Evolutionary conservation across 208 protist genomes (phyloP).

Genomic region (Trypanosoma rangeli): DNA sequence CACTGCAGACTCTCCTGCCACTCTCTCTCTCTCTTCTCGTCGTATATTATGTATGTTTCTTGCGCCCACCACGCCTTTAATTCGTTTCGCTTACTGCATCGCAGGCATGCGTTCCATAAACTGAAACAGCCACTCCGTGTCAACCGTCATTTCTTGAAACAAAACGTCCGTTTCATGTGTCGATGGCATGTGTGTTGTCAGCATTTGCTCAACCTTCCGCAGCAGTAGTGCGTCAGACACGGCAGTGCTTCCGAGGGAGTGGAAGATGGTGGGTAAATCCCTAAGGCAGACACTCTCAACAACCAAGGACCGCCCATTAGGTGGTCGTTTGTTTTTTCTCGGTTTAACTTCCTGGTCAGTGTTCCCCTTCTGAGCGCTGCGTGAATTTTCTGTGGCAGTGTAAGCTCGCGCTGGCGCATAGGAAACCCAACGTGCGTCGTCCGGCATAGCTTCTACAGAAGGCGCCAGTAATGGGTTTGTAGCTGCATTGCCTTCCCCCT

Average conservation of each 20-base stretch:
- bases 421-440: slow-evolving; percentile 26
- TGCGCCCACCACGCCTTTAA: background rate
- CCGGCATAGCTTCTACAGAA: slow-evolving; percentile 22
- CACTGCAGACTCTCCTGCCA: background rate
- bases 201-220: slow-evolving; percentile 19
- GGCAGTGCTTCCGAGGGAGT: background rate
- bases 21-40: background rate
- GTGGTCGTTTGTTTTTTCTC: slow-evolving; percentile 18
- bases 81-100: background rate
- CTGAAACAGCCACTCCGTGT: slow-evolving; percentile 25
- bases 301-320: slow-evolving; percentile 22
- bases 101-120: slow-evolving; percentile 28
- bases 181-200: slow-evolving; percentile 25
- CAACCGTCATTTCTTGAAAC: slow-evolving; percentile 18
- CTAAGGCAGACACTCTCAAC: slow-evolving; percentile 6
- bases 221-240: background rate
- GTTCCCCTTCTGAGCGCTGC: background rate
- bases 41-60: background rate
- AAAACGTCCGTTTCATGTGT: slow-evolving; percentile 30
- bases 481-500: background rate
- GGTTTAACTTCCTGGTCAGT: slow-evolving; percentile 6
- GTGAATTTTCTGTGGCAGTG: background rate
- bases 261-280: slow-evolving; percentile 11
- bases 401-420: background rate
- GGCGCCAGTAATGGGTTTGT: background rate